phyloP scores from a whole-genome alignment of 1,139 yeast species.

The Yamadazyma spencermartinsiae region DNA sequence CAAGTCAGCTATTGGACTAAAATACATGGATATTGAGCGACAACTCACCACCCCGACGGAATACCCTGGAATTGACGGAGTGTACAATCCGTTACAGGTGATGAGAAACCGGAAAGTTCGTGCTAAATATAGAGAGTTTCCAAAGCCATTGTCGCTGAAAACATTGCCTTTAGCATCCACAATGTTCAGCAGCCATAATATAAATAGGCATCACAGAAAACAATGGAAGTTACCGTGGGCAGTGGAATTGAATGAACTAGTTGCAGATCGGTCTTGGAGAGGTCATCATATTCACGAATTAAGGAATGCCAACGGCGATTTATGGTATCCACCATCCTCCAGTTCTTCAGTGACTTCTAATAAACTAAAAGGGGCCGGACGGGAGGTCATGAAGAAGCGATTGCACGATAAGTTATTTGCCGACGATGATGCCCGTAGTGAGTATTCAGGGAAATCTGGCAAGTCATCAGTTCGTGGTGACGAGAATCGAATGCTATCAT shows the following conservation, averaged over 20 bases:
- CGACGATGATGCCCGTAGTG: conserved; percentile 14
- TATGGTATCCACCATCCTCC: conserved; percentile 52
- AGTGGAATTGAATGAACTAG: conserved; percentile 61
- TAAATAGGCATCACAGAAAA: conserved; percentile 20
- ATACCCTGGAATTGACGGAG: conserved; percentile 59
- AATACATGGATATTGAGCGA: conserved; percentile 50
- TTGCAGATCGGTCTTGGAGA: conserved; percentile 68
- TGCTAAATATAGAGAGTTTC: conserved; percentile 46
- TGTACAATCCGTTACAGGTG: conserved; percentile 79
- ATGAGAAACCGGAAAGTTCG: conserved; percentile 66
- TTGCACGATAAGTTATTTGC: conserved; percentile 35
- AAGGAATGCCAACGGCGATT: conserved; percentile 50
- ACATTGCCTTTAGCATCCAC: conserved; percentile 54
- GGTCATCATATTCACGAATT: conserved; percentile 64
- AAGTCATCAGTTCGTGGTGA: conserved; percentile 3
- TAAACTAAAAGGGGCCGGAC: background rate
- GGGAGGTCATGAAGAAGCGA: conserved; percentile 13
- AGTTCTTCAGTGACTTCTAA: conserved; percentile 4
- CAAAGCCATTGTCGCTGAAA: conserved; percentile 32
- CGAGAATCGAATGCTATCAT: conserved; percentile 5
- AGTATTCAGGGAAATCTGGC: no score
- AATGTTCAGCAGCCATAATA: conserved; percentile 47
- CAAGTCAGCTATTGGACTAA: conserved; percentile 49
- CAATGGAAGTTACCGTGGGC: conserved; percentile 59
- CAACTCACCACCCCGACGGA: conserved; percentile 19